phyloP scores from a whole-genome alignment of 805 yeast species.

The Lachancea thermotolerans region DNA sequence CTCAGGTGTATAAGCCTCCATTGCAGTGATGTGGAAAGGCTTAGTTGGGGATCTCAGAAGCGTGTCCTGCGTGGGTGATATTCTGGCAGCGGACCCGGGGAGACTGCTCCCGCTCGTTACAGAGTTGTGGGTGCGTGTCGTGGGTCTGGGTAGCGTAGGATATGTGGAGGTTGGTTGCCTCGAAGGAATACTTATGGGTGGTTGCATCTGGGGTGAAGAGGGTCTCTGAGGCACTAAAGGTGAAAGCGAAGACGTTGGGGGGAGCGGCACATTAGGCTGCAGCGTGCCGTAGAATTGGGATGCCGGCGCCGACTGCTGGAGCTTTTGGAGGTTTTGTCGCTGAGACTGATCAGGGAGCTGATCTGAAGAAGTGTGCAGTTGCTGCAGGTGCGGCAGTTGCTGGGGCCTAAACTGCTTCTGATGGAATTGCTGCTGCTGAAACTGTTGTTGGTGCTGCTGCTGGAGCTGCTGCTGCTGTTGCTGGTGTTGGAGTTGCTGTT shows the following conservation, averaged over 20 bases:
- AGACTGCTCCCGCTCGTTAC: constrained; percentile 6
- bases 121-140: constrained; percentile 3
- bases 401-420: constrained; percentile 11
- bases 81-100: constrained; percentile 18
- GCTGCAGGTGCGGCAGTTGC: constrained; percentile 18
- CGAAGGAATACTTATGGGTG: constrained; percentile 4
- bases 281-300: background rate
- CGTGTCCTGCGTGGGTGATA: constrained; percentile 21
- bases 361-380: constrained; percentile 4
- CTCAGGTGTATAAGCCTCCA: constrained; percentile 62
- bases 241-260: constrained; percentile 6
- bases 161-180: constrained; percentile 10
- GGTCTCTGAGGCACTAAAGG: constrained; percentile 6
- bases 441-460: constrained; percentile 15
- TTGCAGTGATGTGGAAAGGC: constrained; percentile 41
- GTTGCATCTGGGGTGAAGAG: constrained; percentile 6
- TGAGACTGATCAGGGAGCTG: background rate
- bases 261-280: constrained; percentile 6
- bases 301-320: background rate
- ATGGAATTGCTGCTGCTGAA: constrained; percentile 13
- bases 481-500: constrained; percentile 7
- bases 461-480: constrained; percentile 12
- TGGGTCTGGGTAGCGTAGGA: constrained; percentile 8
- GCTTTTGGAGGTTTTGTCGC: too few relatives aligned
- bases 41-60: constrained; percentile 35